Percentiles rank a stretch among this genome's conserved stretches.
These are phyloP conservation scores for Wickerhamiella brachini DNA, from an alignment of 805 yeast species.

Conservation along the genomic window DNA sequence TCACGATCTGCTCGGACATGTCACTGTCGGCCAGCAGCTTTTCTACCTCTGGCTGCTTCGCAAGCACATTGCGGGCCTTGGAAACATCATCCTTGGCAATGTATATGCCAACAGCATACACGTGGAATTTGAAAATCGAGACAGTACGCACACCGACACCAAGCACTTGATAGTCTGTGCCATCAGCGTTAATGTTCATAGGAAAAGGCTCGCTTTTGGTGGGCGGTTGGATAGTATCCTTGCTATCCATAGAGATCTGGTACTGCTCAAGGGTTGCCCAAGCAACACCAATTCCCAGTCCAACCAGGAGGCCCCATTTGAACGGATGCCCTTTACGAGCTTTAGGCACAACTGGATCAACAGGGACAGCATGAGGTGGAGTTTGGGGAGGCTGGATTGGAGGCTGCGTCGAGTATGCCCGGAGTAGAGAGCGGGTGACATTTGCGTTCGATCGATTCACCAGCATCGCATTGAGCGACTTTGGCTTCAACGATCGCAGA, in stretches of 20 bases:
- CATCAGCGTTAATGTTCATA: constrained; percentile 15
- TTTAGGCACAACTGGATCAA: neutral
- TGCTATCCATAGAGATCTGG: constrained; percentile 4
- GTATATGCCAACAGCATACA: constrained; percentile 78
- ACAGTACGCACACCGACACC: constrained; percentile 79
- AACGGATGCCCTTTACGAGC: neutral
- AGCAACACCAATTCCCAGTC: constrained; percentile 6
- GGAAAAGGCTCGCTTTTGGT: constrained; percentile 26
- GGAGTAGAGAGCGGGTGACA: neutral
- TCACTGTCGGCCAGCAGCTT: constrained; percentile 31
- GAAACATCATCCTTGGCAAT: constrained; percentile 43
- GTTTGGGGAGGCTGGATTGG: neutral
- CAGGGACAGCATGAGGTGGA: neutral
- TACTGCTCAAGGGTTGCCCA: constrained; percentile 6
- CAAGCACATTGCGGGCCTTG: constrained; percentile 15
- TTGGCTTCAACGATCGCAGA: neutral
- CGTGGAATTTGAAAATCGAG: constrained; percentile 68
- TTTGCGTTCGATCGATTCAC: neutral
- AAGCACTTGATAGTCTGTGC: constrained; percentile 37
- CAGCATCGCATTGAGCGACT: neutral
- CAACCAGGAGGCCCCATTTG: constrained; percentile 6
- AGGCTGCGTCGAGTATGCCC: neutral
- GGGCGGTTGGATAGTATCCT: constrained; percentile 20
- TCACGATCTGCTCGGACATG: constrained; percentile 39
- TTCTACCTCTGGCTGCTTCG: constrained; percentile 7